A percentile compares a stretch with the other conserved stretches of the same genome.
phyloP scores from a whole-genome alignment of 2,329 filamentous ascomycete species.

The Aureobasidium pullulans region DNA sequence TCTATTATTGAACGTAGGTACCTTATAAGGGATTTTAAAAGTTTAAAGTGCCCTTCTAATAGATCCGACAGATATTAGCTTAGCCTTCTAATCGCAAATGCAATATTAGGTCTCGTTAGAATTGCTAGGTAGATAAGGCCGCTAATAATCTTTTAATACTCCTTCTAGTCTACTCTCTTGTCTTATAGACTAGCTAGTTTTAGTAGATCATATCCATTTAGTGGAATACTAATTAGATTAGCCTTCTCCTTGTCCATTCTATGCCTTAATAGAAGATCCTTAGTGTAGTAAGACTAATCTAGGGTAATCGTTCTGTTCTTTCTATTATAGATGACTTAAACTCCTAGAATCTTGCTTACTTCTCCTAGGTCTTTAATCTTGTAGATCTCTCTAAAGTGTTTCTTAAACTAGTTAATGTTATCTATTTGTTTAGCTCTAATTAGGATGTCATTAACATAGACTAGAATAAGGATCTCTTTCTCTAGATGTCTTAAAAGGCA shows the following conservation, averaged over 20 bases:
- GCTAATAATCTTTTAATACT: not conserved
- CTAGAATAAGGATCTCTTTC: no score
- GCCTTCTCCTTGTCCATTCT: not conserved
- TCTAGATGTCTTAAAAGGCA: no score
- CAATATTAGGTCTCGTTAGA: not conserved
- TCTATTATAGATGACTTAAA: not conserved
- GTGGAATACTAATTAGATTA: constrained; percentile 1
- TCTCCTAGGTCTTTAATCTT: not conserved
- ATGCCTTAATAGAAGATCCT: not conserved
- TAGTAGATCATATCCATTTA: not conserved
- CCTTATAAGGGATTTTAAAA: not conserved
- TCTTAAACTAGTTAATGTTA: not conserved
- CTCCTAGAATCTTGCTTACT: not conserved
- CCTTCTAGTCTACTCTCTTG: not conserved
- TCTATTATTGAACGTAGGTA: not conserved
- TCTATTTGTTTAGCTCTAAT: not conserved
- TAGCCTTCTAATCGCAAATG: not conserved
- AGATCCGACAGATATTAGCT: not conserved
- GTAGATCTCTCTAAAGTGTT: not conserved
- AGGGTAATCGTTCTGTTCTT: not conserved
- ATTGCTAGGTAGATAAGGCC: not conserved
- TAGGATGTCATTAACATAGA: not conserved
- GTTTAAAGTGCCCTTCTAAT: not conserved
- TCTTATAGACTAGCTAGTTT: not conserved
- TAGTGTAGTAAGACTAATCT: constrained; percentile 2